phyloP scores from a whole-genome alignment of 192 early-diverging fungal genomes.

The Coemansia sp. region DNA sequence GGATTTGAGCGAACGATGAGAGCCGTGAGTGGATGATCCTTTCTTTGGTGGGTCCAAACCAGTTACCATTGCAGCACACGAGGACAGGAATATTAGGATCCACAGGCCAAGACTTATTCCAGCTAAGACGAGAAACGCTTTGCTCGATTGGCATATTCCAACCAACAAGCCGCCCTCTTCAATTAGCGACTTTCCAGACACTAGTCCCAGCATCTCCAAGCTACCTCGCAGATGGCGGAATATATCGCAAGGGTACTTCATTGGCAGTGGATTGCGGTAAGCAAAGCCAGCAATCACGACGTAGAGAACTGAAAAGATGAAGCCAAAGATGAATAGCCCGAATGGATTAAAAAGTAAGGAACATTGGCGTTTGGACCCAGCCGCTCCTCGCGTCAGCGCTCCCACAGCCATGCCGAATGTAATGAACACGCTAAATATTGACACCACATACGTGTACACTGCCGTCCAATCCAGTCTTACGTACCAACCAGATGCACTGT shows the following conservation, averaged over 20 bases:
- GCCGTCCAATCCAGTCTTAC: constrained; percentile 46
- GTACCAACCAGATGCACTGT: constrained; percentile 50
- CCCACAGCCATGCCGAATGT: constrained; percentile 26
- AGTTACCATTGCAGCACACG: constrained; percentile 33
- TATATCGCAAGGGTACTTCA: constrained; percentile 46
- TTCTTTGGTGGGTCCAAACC: constrained; percentile 28
- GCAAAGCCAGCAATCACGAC: constrained; percentile 46
- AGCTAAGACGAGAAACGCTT: constrained; percentile 40
- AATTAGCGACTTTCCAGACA: constrained; percentile 36
- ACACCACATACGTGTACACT: constrained; percentile 34
- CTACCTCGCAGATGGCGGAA: constrained; percentile 32
- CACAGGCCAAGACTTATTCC: constrained; percentile 41
- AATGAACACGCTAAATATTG: constrained; percentile 31
- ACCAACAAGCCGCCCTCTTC: constrained; percentile 45
- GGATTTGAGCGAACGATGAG: constrained; percentile 14
- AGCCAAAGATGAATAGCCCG: constrained; percentile 24
- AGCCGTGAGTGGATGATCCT: not conserved
- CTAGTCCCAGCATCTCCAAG: constrained; percentile 32
- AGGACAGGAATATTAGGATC: constrained; percentile 32
- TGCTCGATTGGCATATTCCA: constrained; percentile 48
- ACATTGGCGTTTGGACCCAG: constrained; percentile 13
- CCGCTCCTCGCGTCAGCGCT: constrained; percentile 24
- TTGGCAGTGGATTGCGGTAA: constrained; percentile 44
- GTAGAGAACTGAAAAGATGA: constrained; percentile 40
- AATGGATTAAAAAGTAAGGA: constrained; percentile 26